Evolutionary conservation across 495 filamentous ascomycete species (phyloP).

Genomic region (Podospora pseudoanserina): DNA sequence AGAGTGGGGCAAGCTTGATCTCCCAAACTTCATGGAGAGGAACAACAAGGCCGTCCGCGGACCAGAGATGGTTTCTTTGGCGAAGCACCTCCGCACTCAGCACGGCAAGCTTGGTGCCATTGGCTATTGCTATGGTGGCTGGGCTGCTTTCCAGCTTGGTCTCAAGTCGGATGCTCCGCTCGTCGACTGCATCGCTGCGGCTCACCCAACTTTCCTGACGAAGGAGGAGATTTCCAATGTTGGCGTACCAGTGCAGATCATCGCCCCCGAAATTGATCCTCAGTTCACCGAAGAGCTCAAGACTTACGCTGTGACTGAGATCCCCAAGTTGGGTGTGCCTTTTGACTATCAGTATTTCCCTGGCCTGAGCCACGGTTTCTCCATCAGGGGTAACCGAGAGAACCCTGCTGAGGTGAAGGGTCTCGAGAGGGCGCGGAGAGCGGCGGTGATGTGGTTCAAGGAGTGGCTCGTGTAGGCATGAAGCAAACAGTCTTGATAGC

Average conservation of each 20-base stretch:
- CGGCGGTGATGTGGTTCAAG: background rate
- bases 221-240: slow-evolving; percentile 44
- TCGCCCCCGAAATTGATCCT: slow-evolving; percentile 48
- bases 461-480: background rate
- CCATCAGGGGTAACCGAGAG: slow-evolving; percentile 34
- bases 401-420: background rate
- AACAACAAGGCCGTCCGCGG: too few species aligned
- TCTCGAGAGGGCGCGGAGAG: background rate
- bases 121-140: slow-evolving; percentile 53
- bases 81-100: slow-evolving; percentile 5
- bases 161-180: slow-evolving; percentile 31
- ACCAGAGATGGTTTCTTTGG: background rate
- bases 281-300: slow-evolving; percentile 47
- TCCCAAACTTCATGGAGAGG: too few species aligned
- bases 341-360: slow-evolving; percentile 54
- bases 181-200: slow-evolving; percentile 46
- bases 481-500: background rate
- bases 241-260: slow-evolving; percentile 48
- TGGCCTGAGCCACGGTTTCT: slow-evolving; percentile 44
- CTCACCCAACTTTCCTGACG: slow-evolving; percentile 43
- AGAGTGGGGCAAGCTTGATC: too few species aligned
- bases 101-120: slow-evolving; percentile 38
- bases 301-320: slow-evolving; percentile 34
- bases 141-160: slow-evolving; percentile 47
- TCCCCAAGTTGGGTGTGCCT: slow-evolving; percentile 38